Conservation (phyloP, 345 rosid genomes). For the Heritiera fomes region DNA sequence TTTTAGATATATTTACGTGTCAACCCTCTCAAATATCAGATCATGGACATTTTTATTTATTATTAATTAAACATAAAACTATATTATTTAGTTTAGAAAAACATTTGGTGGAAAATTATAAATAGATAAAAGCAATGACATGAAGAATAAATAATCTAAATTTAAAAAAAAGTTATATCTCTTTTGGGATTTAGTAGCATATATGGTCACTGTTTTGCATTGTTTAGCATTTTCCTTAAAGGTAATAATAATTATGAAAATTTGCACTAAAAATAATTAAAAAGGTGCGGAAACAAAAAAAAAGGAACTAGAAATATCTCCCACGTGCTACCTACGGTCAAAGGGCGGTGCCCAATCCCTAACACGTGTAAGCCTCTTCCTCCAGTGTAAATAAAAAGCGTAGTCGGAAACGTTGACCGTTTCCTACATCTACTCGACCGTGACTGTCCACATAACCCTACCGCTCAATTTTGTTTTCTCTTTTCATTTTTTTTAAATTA, state of each 20-base stretch:
- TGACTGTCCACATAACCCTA: not conserved
- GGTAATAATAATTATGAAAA: not conserved
- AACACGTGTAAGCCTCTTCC: slow-evolving; percentile 9
- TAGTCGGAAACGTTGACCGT: not conserved
- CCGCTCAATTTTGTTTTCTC: not conserved
- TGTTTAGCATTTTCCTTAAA: not conserved
- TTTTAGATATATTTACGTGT: too few species aligned
- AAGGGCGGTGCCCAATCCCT: slow-evolving; percentile 7
- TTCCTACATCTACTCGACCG: not conserved
- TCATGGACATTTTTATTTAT: too few species aligned
- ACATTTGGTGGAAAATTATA: too few species aligned
- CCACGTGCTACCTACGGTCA: slow-evolving; percentile 6
- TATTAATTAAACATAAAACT: too few species aligned
- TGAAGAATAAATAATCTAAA: too few species aligned
- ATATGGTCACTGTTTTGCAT: not conserved
- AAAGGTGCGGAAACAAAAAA: not conserved
- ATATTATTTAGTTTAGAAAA: too few species aligned
- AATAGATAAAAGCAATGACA: too few species aligned
- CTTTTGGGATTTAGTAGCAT: too few species aligned
- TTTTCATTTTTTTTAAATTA: too few species aligned
- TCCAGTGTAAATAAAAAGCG: not conserved
- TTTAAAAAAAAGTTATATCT: too few species aligned
- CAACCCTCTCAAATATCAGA: too few species aligned
- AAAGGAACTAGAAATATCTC: not conserved
- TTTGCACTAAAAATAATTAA: not conserved